A percentile compares a stretch with the other conserved stretches of the same genome.
Evolutionary conservation across 2,329 filamentous ascomycete genomes (phyloP).

Genomic region (Colletotrichum sojae): DNA sequence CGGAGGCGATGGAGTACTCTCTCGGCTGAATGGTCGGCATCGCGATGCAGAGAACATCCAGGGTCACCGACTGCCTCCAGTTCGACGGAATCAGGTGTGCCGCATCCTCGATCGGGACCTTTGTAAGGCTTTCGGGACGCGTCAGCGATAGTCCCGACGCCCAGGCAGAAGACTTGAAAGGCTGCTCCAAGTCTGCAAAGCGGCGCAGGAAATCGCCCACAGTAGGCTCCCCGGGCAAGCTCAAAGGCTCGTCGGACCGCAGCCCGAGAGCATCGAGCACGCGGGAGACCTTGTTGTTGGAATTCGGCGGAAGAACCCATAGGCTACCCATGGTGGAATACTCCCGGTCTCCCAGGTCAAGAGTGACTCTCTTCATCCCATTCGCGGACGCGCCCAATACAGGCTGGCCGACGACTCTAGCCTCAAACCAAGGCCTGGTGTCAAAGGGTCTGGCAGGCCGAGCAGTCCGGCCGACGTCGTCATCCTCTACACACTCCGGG

Average conservation of each 20-base stretch:
- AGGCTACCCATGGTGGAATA: constrained; percentile 37
- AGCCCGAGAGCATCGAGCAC: constrained; percentile 23
- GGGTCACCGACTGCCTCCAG: constrained; percentile 22
- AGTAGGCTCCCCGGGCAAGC: constrained; percentile 18
- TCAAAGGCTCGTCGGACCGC: constrained; percentile 11
- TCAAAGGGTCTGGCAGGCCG: constrained; percentile 32
- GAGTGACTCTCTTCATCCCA: constrained; percentile 36
- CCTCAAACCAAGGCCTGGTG: constrained; percentile 37
- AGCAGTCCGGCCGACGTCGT: not conserved
- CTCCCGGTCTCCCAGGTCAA: constrained; percentile 31
- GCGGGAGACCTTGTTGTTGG: constrained; percentile 34
- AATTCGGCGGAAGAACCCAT: constrained; percentile 37
- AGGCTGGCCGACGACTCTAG: constrained; percentile 25
- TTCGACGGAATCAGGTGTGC: constrained; percentile 24
- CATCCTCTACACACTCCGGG: not conserved
- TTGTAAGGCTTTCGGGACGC: constrained; percentile 13
- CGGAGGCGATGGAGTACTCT: constrained; percentile 36
- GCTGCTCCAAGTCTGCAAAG: constrained; percentile 29
- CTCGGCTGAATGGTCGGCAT: constrained; percentile 36
- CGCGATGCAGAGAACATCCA: constrained; percentile 23
- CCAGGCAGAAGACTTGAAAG: constrained; percentile 29
- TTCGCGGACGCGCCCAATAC: constrained; percentile 8
- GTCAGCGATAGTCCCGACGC: constrained; percentile 12
- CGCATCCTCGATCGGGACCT: constrained; percentile 28
- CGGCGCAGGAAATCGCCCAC: constrained; percentile 25